A percentile compares a stretch with the other conserved stretches of the same genome.
These are phyloP conservation scores for Diversispora eburnea DNA, from an alignment of 192 early-diverging fungal genomes.

Conservation along the genomic window DNA sequence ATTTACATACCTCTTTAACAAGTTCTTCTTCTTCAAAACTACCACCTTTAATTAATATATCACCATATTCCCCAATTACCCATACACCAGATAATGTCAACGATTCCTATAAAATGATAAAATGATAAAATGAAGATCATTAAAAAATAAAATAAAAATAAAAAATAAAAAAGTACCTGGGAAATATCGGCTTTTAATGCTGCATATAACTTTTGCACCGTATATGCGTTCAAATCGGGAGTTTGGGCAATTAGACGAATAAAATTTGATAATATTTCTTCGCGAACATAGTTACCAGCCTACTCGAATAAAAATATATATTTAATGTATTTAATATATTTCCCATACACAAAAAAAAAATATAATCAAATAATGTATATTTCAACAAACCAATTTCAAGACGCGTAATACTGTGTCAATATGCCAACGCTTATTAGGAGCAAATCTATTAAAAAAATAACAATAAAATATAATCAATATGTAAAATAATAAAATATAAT, in stretches of 20 bases:
- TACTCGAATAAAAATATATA: neutral
- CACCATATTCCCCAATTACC: constrained; percentile 97
- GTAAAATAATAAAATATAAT: neutral
- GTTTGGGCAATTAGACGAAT: constrained; percentile 82
- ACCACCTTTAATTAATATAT: constrained; percentile 72
- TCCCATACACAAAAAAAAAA: neutral
- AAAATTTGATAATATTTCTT: constrained; percentile 80
- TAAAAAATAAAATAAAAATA: neutral
- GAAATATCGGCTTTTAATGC: constrained; percentile 76
- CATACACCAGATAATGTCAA: constrained; percentile 87
- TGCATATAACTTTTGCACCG: constrained; percentile 83
- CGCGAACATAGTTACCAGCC: constrained; percentile 66
- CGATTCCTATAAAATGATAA: constrained; percentile 67
- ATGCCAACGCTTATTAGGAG: constrained; percentile 96
- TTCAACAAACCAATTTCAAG: constrained; percentile 52
- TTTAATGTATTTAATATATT: neutral
- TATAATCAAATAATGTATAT: neutral
- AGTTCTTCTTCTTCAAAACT: constrained; percentile 68
- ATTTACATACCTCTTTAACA: constrained; percentile 44
- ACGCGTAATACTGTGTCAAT: constrained; percentile 92
- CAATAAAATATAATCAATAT: neutral
- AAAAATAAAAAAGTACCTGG: constrained; percentile 35
- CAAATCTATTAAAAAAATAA: constrained; percentile 50
- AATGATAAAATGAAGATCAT: neutral
- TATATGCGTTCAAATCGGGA: constrained; percentile 81